Base-by-base conservation (phyloP, 345 rosid species). In the Eutrema yunnanense region DNA sequence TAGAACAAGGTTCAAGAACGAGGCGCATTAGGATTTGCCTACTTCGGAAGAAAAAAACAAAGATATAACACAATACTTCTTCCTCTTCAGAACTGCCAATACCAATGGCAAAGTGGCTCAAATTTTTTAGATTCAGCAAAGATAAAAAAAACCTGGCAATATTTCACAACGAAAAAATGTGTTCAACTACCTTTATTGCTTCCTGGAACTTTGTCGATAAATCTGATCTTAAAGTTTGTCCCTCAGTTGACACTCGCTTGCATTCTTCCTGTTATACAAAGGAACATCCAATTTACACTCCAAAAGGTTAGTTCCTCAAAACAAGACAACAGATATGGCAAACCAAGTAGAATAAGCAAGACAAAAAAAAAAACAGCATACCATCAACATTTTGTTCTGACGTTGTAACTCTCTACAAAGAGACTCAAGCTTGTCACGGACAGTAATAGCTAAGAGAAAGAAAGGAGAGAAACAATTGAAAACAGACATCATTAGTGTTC, bases 331-430 rank as follows among this genome's bases (percentile, higher is more conserved):
- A 33, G 2, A 48, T 56, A 36, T 44, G 40, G 47, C 37, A 65
- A 52, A 72, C 48, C 14, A 51, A 48, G 37, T 43, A 9, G 37
- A 44, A 29, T 36, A 58, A 51, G 51, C 22, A 14, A 70, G 47
- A 51, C 34, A 4, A 65, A 5, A 72, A 36, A 36, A 6, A 43
- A 40, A 42, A 58, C 71, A 66, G 27, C 44, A 65, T 80, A 94
- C 97, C 98, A 91, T 94, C 70, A 94, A 73, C 86, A 89, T 73
- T 84, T 89, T 94, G 82, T 94, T 94, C 70, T 94, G 98, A 30
- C 96, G 90, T 75, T 89, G 97, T 66, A 91, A 82, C 82, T 94
- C 98, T 81, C 97, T 82, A 73, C 96, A 94, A 42, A 94, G 85
- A 1, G 97, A 91, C 80, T 91, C 96, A 60, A 94, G 95, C 82